Percentiles rank a stretch among this genome's conserved stretches.
phyloP scores from a whole-genome alignment of 1,284 basidiomycete genomes.

The Austroboletus novae-zelandiae region DNA sequence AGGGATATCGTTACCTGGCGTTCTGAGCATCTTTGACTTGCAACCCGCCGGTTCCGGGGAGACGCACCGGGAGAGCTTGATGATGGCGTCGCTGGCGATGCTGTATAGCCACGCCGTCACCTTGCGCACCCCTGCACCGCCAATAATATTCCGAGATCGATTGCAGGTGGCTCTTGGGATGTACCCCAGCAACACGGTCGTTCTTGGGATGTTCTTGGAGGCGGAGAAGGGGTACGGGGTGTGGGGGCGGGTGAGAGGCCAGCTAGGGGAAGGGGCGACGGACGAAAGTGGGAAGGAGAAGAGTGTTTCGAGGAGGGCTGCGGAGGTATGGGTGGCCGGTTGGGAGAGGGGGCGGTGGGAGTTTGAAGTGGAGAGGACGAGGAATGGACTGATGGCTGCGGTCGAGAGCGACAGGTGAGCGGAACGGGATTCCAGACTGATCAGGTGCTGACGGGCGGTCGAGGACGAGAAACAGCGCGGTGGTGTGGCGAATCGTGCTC shows the following conservation, averaged over 20 bases:
- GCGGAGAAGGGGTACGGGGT: slow-evolving; percentile 72
- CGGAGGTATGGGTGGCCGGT: slow-evolving; percentile 74
- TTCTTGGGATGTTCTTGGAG: slow-evolving; percentile 77
- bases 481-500: slow-evolving; percentile 78
- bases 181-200: slow-evolving; percentile 72
- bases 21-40: slow-evolving; percentile 49
- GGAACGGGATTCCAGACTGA: not conserved
- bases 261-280: slow-evolving; percentile 39
- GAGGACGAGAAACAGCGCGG: slow-evolving; percentile 67
- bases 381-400: slow-evolving; percentile 59
- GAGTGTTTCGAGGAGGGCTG: slow-evolving; percentile 53
- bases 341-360: slow-evolving; percentile 74
- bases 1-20: slow-evolving; percentile 39
- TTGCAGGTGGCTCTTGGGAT: slow-evolving; percentile 52
- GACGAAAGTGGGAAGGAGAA: slow-evolving; percentile 48
- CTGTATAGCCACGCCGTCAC: slow-evolving; percentile 59
- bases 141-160: slow-evolving; percentile 57
- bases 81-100: slow-evolving; percentile 55
- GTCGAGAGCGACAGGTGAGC: slow-evolving; percentile 65
- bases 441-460: slow-evolving; percentile 11
- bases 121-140: slow-evolving; percentile 58
- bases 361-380: slow-evolving; percentile 65
- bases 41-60: slow-evolving; percentile 27
- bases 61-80: slow-evolving; percentile 54
- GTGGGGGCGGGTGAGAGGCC: slow-evolving; percentile 63